phyloP scores from a whole-genome alignment of 169 alveolate genomes.

The Eimeria necatrix region DNA sequence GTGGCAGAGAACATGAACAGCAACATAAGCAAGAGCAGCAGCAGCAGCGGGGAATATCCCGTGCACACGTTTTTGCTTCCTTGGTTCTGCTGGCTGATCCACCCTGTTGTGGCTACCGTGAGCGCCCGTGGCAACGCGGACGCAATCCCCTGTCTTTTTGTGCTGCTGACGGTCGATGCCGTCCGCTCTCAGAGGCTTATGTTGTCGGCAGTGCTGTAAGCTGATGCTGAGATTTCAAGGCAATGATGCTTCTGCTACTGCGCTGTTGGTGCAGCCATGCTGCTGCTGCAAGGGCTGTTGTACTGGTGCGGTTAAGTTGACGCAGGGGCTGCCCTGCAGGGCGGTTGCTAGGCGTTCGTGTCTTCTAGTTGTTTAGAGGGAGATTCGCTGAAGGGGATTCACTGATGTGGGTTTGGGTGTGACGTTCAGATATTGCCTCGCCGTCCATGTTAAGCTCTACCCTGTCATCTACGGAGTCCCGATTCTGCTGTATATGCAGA shows the following conservation, averaged over 20 bases:
- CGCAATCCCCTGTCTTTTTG: slow-evolving; percentile 70
- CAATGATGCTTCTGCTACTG: background rate
- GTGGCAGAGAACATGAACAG: no score
- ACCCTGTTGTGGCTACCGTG: slow-evolving; percentile 95
- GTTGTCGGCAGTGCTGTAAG: slow-evolving; percentile 53
- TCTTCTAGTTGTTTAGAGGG: no score
- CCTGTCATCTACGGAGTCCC: slow-evolving; percentile 98
- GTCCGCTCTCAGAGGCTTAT: slow-evolving; percentile 35
- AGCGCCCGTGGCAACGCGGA: slow-evolving; percentile 97
- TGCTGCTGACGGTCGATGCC: slow-evolving; percentile 42
- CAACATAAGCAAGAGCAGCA: background rate
- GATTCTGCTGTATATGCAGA: slow-evolving; percentile 83
- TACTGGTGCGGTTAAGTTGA: background rate
- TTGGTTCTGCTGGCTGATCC: slow-evolving; percentile 93
- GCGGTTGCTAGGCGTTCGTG: no score
- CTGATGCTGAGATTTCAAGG: background rate
- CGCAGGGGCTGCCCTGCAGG: slow-evolving; percentile 81
- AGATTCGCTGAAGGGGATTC: no score
- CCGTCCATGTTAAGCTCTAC: slow-evolving; percentile 97
- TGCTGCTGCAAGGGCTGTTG: background rate
- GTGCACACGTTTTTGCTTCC: slow-evolving; percentile 78
- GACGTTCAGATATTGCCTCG: slow-evolving; percentile 92
- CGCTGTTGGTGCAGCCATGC: background rate
- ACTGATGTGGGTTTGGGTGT: no score
- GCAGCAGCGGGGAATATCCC: slow-evolving; percentile 72